Evolutionary conservation across 768 basidiomycete species (phyloP), one percentile per base, ranked within the genome.

Genomic region (Strobilomyces echinocephalus): DNA sequence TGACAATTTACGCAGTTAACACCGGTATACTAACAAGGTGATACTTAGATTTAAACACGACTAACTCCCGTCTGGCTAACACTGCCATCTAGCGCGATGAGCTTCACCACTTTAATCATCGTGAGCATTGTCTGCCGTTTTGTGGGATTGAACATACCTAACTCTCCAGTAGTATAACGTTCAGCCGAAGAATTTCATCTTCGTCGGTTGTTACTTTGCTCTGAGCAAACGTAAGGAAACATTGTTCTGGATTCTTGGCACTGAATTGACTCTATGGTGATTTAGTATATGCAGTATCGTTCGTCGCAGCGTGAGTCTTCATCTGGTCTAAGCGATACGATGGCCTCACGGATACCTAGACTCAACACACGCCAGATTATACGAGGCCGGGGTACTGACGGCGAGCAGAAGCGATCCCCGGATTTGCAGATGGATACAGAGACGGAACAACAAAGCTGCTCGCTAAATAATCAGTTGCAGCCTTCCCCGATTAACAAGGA

Each of bases 11-110:
- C 53, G 82, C 84, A 15, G 68, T 86, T 39, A 83, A 81, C 55
- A 85, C 83, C 0, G 84, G 84, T 18, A 69, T 73, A 6, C 49
- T 88, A 35, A 86, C 85, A n/a, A 81, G 81, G 84, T 80, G 9
- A 60, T 11, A 46, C 54, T 58, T 40, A 4, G 20, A 10, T 12
- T 8, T 20, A 16, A 21, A 34, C 31, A 35, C 14, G 34, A 12
- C 36, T 46, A 11, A 24, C 36, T 40, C 44, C 15, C 9, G 20
- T 15, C 30, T 11, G 26, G 20, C 33, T 57, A 39, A 62, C 34
- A 20, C 20, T 24, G 38, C 46, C 43, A 26, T 47, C 16, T 52
- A 68, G 67, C 44, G 58, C 69, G 14, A 20, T 59, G 48, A 68
- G 81, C 58, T 52, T 78, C 15, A 65, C 78, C 6, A 84, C 83